Base-by-base conservation (phyloP, 768 basidiomycete genomes). In the Austroboletus eburneus region DNA sequence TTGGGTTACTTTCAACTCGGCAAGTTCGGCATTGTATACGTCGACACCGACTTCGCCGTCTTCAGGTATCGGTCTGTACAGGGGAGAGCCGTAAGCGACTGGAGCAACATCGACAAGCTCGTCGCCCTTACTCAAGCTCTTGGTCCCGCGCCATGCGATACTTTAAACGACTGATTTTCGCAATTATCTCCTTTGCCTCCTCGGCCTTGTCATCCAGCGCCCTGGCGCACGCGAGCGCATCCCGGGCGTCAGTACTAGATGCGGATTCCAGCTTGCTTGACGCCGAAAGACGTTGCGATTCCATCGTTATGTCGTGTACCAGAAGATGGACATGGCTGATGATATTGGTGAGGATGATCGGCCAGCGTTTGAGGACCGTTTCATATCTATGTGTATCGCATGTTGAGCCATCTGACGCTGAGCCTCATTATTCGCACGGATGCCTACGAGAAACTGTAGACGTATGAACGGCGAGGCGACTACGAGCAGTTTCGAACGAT, bases 91-190 rank as follows among this genome's bases (percentile, higher is more conserved):
- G n/a, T n/a, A 35, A 5, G 17, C 17, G 17, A 18, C 5, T 13
- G n/a, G 7, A 6, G 6, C 34, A 12, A 17, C 29, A 13, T 29
- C 8, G 29, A 29, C 7, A 17, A 18, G 18, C 3, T 29, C 30
- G 24, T 14, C 24, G 24, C 7, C 60, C 80, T 62, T 58, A 91
- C 90, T 81, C 74, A 46, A 92, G 62, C 21, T 70, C 59, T 42
- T 77, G 78, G 65, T 95, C 85, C 51, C 87, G 74, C 0, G 80
- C 83, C 87, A 96, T 94, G 58, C 85, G 81, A 66, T 92, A 89
- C 69, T 95, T 97, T 50, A 97, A 68, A 61, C 78, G 78, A 57
- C 83, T 81, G 40, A 88, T 71, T 58, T 78, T 73, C 47, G 79
- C 75, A 44, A 97, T 91, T 50, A 96, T 80, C 13, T 56, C 69